A percentile compares a stretch with the other conserved stretches of the same genome.
Evolutionary conservation across 1,284 basidiomycete species (phyloP).

Genomic region (Athelia psychrophila): DNA sequence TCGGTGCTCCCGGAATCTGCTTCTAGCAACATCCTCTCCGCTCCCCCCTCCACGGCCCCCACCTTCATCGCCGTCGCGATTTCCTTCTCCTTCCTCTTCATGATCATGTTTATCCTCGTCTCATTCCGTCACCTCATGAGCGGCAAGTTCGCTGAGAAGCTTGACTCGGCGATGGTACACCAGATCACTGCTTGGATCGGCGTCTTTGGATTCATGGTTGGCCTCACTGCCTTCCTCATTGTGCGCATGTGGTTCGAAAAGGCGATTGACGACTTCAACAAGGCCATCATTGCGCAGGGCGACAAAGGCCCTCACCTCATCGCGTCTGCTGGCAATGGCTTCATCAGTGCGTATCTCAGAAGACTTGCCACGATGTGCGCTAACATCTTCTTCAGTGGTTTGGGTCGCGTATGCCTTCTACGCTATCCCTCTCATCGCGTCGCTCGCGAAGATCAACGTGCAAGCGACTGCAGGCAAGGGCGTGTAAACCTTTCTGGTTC

Average conservation of each 20-base stretch:
- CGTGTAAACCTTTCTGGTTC: too few relatives aligned
- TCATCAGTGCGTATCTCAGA: slow-evolving; percentile 58
- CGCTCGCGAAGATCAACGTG: slow-evolving; percentile 70
- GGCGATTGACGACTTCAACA: slow-evolving; percentile 74
- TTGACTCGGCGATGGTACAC: slow-evolving; percentile 61
- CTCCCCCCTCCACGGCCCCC: slow-evolving; percentile 61
- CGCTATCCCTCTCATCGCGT: slow-evolving; percentile 64
- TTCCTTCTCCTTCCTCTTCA: slow-evolving; percentile 60
- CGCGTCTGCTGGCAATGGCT: slow-evolving; percentile 68
- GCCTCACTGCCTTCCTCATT: slow-evolving; percentile 68
- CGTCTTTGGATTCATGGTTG: slow-evolving; percentile 69
- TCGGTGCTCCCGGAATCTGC: slow-evolving; percentile 56
- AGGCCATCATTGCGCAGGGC: slow-evolving; percentile 50
- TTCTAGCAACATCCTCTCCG: slow-evolving; percentile 53
- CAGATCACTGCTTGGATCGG: slow-evolving; percentile 70
- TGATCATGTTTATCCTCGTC: slow-evolving; percentile 62
- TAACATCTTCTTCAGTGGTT: slow-evolving; percentile 46
- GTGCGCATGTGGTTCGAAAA: slow-evolving; percentile 81
- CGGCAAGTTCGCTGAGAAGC: slow-evolving; percentile 39
- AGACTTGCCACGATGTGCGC: background rate
- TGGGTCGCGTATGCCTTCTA: slow-evolving; percentile 78
- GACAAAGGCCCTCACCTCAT: slow-evolving; percentile 53
- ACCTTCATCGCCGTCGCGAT: slow-evolving; percentile 64
- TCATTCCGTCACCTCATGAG: slow-evolving; percentile 68
- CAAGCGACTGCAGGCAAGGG: slow-evolving; percentile 33